A percentile compares a stretch with the other conserved stretches of the same genome.
Evolutionary conservation across 164 flowering plant genomes (phyloP).

Genomic region (Brasenia schreberi): DNA sequence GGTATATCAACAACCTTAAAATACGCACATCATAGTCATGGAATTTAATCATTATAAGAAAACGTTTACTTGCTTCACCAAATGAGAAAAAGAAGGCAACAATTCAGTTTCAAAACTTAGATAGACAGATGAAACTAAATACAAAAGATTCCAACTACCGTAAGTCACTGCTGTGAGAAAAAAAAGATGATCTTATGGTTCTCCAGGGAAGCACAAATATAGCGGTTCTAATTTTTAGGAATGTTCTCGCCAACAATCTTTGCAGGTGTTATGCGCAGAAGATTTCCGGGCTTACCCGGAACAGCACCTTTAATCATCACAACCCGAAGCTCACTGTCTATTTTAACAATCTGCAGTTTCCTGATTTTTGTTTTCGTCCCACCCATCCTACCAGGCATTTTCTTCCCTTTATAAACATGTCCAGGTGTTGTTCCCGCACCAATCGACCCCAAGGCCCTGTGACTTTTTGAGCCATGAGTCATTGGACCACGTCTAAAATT

Average conservation of each 20-base stretch:
- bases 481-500: slow-evolving; percentile 68
- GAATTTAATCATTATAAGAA: no score
- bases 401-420: slow-evolving; percentile 83
- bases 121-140: no score
- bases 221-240: slow-evolving; percentile 47
- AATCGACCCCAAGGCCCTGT: slow-evolving; percentile 77
- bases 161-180: no score
- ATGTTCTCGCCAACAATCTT: slow-evolving; percentile 93
- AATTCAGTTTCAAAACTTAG: background rate
- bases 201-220: no score
- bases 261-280: slow-evolving; percentile 83
- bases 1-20: no score
- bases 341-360: slow-evolving; percentile 73
- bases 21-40: no score
- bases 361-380: slow-evolving; percentile 77
- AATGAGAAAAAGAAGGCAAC: no score
- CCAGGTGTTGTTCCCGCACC: slow-evolving; percentile 99
- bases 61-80: no score
- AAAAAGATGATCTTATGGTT: no score
- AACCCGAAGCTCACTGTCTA: slow-evolving; percentile 68
- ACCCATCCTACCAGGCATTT: slow-evolving; percentile 99
- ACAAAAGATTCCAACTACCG: no score
- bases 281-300: slow-evolving; percentile 99
- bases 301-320: slow-evolving; percentile 90
- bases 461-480: slow-evolving; percentile 98